Conservation (phyloP, 495 filamentous ascomycete species). For the Xylaria grammica region DNA sequence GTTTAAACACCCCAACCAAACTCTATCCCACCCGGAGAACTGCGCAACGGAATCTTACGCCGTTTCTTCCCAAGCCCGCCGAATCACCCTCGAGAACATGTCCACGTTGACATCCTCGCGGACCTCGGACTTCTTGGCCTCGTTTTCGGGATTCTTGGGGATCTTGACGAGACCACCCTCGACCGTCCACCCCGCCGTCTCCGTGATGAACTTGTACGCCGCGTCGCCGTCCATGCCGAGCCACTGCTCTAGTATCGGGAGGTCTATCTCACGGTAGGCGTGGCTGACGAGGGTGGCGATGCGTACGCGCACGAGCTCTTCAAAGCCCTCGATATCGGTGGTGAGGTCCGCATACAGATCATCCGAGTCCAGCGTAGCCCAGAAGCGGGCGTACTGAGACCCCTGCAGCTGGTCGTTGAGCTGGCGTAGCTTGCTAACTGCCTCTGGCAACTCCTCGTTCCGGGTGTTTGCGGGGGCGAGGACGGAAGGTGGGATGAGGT, state of each 20-base stretch:
- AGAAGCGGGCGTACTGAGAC: conserved; percentile 89
- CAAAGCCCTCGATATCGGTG: conserved; percentile 93
- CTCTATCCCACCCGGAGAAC: no score
- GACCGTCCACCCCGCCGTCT: conserved; percentile 88
- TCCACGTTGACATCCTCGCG: conserved; percentile 96
- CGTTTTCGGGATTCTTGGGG: conserved; percentile 96
- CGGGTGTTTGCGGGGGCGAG: conserved; percentile 46
- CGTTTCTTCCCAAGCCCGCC: conserved; percentile 88
- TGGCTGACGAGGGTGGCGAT: conserved; percentile 91
- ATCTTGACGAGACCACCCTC: conserved; percentile 61
- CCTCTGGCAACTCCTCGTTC: conserved; percentile 71
- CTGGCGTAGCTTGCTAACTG: conserved; percentile 82
- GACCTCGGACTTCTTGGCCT: conserved; percentile 94
- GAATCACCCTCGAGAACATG: conserved; percentile 79
- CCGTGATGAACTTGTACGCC: conserved; percentile 78
- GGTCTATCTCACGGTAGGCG: conserved; percentile 81
- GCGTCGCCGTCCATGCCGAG: conserved; percentile 76
- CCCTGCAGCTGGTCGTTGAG: conserved; percentile 86
- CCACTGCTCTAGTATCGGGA: conserved; percentile 81
- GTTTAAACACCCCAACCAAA: no score
- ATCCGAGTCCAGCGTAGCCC: conserved; percentile 88
- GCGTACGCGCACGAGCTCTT: conserved; percentile 90
- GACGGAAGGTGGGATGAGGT: conserved; percentile 73
- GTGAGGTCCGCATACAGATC: conserved; percentile 96
- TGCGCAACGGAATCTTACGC: no score